Percentiles rank a stretch among this genome's conserved stretches.
phyloP scores from a whole-genome alignment of 2,329 filamentous ascomycete genomes.

The Seiridium cupressi region DNA sequence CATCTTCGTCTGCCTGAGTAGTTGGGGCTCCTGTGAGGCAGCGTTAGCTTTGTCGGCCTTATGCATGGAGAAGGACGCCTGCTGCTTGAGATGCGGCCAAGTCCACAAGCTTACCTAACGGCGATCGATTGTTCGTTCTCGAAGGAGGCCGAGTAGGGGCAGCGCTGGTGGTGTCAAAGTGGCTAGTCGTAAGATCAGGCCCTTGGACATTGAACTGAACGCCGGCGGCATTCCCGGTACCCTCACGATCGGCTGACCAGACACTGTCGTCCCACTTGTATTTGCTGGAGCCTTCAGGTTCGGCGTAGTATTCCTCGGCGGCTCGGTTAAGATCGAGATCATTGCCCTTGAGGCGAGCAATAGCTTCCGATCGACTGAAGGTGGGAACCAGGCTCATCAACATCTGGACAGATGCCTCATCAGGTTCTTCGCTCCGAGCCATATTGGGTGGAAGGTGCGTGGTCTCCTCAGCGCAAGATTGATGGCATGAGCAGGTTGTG shows the following conservation, averaged over 20 bases:
- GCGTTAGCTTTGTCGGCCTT: constrained; percentile 21
- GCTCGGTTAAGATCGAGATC: constrained; percentile 47
- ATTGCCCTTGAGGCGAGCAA: constrained; percentile 32
- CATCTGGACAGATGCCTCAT: background rate
- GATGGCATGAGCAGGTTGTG: background rate
- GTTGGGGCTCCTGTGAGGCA: constrained; percentile 33
- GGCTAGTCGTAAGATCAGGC: constrained; percentile 41
- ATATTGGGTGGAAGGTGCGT: constrained; percentile 1
- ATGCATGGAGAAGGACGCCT: constrained; percentile 31
- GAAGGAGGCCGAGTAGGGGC: constrained; percentile 64
- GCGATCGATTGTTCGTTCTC: constrained; percentile 55
- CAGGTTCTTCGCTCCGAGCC: background rate
- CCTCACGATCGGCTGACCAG: constrained; percentile 53
- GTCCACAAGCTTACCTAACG: constrained; percentile 50
- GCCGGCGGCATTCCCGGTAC: constrained; percentile 34
- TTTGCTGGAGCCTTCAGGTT: constrained; percentile 34
- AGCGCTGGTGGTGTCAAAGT: constrained; percentile 33
- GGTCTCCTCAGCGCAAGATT: no score
- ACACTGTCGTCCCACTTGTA: constrained; percentile 56
- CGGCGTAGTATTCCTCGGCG: constrained; percentile 51
- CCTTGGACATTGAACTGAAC: constrained; percentile 59
- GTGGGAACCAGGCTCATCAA: background rate
- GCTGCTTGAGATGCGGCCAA: constrained; percentile 40
- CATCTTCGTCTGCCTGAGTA: constrained; percentile 46
- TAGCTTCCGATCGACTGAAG: background rate